These are phyloP conservation scores for Diaporthe capsici DNA, from an alignment of 2,329 filamentous ascomycete genomes.

Conservation along the genomic window DNA sequence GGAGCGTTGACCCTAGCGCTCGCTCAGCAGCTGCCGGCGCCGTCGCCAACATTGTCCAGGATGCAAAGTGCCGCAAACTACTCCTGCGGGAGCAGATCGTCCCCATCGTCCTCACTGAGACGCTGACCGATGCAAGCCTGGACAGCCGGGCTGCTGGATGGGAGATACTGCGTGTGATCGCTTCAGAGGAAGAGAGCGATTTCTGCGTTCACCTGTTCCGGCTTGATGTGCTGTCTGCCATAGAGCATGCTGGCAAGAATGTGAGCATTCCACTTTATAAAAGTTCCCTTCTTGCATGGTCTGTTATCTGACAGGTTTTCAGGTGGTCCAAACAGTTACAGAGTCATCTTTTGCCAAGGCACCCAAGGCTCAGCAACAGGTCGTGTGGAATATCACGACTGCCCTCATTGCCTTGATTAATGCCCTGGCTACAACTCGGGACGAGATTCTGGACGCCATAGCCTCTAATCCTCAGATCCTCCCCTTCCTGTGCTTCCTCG, in stretches of 20 bases:
- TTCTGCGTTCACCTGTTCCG: conserved; percentile 77
- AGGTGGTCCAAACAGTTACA: conserved; percentile 47
- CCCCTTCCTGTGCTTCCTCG: conserved; percentile 68
- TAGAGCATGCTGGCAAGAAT: conserved; percentile 49
- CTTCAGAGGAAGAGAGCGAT: conserved; percentile 74
- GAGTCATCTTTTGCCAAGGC: conserved; percentile 61
- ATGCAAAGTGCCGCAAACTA: conserved; percentile 73
- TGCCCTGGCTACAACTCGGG: conserved; percentile 70
- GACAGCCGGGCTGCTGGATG: conserved; percentile 77
- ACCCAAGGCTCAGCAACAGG: conserved; percentile 66
- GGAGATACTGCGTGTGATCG: conserved; percentile 74
- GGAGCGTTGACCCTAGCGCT: conserved; percentile 71
- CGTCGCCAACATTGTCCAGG: conserved; percentile 73
- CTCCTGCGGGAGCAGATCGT: conserved; percentile 77
- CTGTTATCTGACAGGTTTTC: conserved; percentile 21
- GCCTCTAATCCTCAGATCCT: conserved; percentile 63
- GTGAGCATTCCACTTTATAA: conserved; percentile 30
- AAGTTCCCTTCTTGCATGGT: conserved; percentile 29
- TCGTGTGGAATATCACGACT: conserved; percentile 67
- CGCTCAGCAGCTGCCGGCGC: conserved; percentile 71
- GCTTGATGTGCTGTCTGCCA: conserved; percentile 71
- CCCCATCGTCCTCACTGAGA: conserved; percentile 73
- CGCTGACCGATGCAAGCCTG: conserved; percentile 72
- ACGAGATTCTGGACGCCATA: conserved; percentile 71
- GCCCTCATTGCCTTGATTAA: conserved; percentile 68